These are phyloP conservation scores for Quercus bicolor DNA, from an alignment of 306 rosid species.

Conservation along the genomic window DNA sequence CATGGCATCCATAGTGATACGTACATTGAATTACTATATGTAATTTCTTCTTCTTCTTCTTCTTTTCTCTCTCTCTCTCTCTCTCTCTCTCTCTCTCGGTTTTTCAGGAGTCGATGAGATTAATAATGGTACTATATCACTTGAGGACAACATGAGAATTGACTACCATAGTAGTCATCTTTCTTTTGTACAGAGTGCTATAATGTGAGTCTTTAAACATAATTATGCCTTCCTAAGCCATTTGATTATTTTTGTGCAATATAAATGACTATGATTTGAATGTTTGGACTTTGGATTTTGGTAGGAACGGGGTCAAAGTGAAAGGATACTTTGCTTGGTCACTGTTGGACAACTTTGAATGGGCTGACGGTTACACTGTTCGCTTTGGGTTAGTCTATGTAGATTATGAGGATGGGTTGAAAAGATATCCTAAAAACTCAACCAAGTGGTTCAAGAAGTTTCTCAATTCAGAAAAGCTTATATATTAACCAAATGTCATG, in stretches of 20 bases:
- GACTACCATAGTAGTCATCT: constrained; percentile 26
- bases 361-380: background rate
- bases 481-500: background rate
- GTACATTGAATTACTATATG: no score
- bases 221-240: constrained; percentile 11
- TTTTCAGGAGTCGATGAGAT: constrained; percentile 22
- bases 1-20: no score
- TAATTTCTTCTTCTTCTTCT: no score
- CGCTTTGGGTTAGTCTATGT: constrained; percentile 33
- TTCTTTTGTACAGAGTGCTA: constrained; percentile 12
- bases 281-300: no score
- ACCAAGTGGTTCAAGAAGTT: constrained; percentile 27
- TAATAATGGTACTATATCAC: constrained; percentile 10
- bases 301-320: no score
- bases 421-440: constrained; percentile 30
- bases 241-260: no score
- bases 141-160: constrained; percentile 26
- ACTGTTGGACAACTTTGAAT: no score
- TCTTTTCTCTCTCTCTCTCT: no score
- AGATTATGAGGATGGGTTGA: constrained; percentile 19
- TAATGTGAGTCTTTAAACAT: constrained; percentile 18
- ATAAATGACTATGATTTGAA: no score
- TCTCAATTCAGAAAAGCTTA: background rate
- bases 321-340: no score
- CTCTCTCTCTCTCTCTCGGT: no score